phyloP scores from a whole-genome alignment of 805 yeast genomes.

The Komagataella ulmi region DNA sequence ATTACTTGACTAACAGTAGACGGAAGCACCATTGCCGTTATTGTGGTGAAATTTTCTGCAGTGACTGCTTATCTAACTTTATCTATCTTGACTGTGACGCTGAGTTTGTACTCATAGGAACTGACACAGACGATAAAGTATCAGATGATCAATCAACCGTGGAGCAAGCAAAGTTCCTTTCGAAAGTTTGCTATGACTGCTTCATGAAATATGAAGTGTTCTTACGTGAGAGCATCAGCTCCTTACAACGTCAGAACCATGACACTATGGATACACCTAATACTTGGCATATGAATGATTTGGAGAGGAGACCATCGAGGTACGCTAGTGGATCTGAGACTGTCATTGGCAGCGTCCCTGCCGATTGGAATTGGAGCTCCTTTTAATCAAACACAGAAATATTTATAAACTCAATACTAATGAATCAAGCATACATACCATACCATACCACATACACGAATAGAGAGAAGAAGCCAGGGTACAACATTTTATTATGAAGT shows the following conservation, averaged over 20 bases:
- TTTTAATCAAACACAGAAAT: conserved; percentile 9
- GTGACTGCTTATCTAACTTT: conserved; percentile 20
- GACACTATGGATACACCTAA: conserved; percentile 1
- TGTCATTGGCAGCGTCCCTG: conserved; percentile 13
- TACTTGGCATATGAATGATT: background rate
- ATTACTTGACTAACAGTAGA: conserved; percentile 57
- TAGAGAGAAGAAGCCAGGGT: background rate
- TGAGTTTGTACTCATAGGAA: conserved; percentile 18
- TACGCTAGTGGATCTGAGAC: background rate
- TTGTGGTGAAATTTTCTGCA: conserved; percentile 27
- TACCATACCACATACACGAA: background rate
- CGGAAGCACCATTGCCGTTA: conserved; percentile 26
- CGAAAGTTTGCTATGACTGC: conserved; percentile 21
- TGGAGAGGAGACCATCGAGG: background rate
- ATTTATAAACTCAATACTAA: background rate
- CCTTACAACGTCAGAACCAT: background rate
- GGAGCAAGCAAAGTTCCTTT: conserved; percentile 13
- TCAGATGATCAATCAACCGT: conserved; percentile 4
- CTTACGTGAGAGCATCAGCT: conserved; percentile 15
- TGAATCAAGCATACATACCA: background rate
- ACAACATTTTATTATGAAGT: background rate
- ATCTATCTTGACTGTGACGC: conserved; percentile 21
- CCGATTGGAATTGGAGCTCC: conserved; percentile 27
- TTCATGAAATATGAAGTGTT: conserved; percentile 20
- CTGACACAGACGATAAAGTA: background rate